Conservation (phyloP, 148 eudicot species). For the Amaranthus palmeri region DNA sequence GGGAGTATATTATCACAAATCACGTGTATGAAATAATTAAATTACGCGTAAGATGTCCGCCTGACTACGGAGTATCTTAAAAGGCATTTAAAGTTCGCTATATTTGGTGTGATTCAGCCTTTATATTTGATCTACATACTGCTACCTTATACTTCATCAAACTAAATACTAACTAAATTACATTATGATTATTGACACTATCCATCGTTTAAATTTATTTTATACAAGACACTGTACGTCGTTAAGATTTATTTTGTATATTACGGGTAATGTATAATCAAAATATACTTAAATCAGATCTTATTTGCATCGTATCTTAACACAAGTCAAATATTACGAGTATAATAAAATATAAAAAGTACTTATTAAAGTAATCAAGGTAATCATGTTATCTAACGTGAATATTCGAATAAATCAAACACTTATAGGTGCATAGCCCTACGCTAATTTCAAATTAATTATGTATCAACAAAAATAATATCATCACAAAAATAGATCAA, state of each 20-base stretch:
- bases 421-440: not conserved
- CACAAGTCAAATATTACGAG: too few species aligned
- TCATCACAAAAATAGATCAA: not conserved
- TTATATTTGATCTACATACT: not conserved
- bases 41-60: not conserved
- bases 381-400: not conserved
- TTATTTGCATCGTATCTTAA: too few species aligned
- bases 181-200: too few species aligned
- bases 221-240: too few species aligned
- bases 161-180: too few species aligned
- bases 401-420: not conserved
- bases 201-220: too few species aligned
- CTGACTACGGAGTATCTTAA: not conserved
- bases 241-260: too few species aligned
- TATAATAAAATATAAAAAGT: too few species aligned
- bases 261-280: too few species aligned
- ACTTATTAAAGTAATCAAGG: not conserved
- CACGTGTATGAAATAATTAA: not conserved
- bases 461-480: not conserved
- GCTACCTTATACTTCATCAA: not conserved
- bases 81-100: not conserved
- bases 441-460: not conserved
- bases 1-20: too few species aligned
- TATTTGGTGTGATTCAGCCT: not conserved
- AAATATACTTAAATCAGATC: too few species aligned